These are phyloP conservation scores for peach (Prunus persica) DNA, from an alignment of 306 rosid species.

Conservation along the genomic window Prunus_persica_NCBIv2 NC_034016.1:22456001-22456500, in stretches of 20 bases:
- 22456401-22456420: constrained; percentile 61
- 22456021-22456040: too few relatives aligned
- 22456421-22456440: constrained; percentile 55
- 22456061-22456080: too few relatives aligned
- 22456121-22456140: constrained; percentile 33
- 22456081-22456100: not conserved
- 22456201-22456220: constrained; percentile 29
- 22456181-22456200: constrained; percentile 2
- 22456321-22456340: constrained; percentile 92
- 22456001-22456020: too few relatives aligned
- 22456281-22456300: constrained; percentile 82
- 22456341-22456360: constrained; percentile 44
- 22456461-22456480: constrained; percentile 91
- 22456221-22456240: not conserved
- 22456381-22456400: constrained; percentile 64
- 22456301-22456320: constrained; percentile 90
- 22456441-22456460: constrained; percentile 64
- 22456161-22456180: not conserved
- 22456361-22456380: constrained; percentile 32
- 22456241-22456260: constrained; percentile 60
- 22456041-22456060: too few relatives aligned
- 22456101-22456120: not conserved
- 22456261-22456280: constrained; percentile 77
- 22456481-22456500: constrained; percentile 94
- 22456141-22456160: not conserved